phyloP scores from a whole-genome alignment of 208 protist species.

The Porcisia hertigi region DNA sequence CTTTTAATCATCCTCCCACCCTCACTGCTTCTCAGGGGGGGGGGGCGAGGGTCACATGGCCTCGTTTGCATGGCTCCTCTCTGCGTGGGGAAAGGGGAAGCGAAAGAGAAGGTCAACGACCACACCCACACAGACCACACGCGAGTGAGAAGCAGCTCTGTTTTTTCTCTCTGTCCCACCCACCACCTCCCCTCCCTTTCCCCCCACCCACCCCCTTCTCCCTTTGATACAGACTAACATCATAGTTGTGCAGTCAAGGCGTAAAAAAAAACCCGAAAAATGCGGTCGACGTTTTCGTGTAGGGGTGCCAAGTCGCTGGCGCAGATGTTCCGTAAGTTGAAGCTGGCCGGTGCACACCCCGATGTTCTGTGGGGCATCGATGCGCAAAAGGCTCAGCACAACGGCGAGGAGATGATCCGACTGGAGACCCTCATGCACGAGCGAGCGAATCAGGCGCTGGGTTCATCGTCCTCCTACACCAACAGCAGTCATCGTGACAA shows the following conservation, averaged over 20 bases:
- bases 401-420: slow-evolving; percentile 85
- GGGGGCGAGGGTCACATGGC: no score
- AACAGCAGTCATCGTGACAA: slow-evolving; percentile 10
- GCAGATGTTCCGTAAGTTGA: slow-evolving; percentile 87
- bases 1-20: not conserved
- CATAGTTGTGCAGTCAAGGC: not conserved
- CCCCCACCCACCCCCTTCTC: not conserved
- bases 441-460: slow-evolving; percentile 21
- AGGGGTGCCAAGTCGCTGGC: slow-evolving; percentile 53
- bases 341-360: slow-evolving; percentile 82
- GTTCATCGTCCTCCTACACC: not conserved
- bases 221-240: not conserved
- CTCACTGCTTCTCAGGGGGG: not conserved
- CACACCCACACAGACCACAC: not conserved
- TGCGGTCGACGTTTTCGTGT: slow-evolving; percentile 26
- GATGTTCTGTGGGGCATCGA: slow-evolving; percentile 86
- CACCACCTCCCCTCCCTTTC: not conserved
- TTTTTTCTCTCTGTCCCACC: no score
- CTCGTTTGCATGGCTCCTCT: not conserved
- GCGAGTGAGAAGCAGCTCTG: not conserved
- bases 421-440: slow-evolving; percentile 82
- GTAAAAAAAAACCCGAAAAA: not conserved
- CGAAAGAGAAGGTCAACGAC: not conserved
- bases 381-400: slow-evolving; percentile 86
- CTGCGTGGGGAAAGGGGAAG: not conserved